Conservation (phyloP, 1,139 yeast species). For the Sugiyamaella japonica region DNA sequence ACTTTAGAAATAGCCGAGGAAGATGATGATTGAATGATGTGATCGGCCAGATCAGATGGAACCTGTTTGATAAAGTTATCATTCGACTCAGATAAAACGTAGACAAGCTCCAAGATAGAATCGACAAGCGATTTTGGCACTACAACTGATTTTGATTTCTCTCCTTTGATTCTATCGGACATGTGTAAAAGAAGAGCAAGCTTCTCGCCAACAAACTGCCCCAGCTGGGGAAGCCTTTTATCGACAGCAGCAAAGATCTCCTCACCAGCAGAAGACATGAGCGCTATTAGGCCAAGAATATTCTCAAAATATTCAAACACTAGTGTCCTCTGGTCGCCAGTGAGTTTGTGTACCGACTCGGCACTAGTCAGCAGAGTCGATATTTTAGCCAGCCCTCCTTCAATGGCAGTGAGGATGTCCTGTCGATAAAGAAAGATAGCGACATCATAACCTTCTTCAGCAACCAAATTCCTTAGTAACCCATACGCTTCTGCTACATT, state of each 20-base stretch:
- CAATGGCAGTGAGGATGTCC: conserved; percentile 66
- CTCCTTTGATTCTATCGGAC: background rate
- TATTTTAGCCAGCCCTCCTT: conserved; percentile 52
- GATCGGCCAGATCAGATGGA: conserved; percentile 18
- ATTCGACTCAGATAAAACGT: conserved; percentile 33
- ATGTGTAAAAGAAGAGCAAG: background rate
- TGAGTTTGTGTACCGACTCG: conserved; percentile 34
- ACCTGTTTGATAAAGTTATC: conserved; percentile 26
- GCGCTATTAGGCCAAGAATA: conserved; percentile 64
- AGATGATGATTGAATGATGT: conserved; percentile 17
- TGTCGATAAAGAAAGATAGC: conserved; percentile 75
- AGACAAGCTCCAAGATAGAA: conserved; percentile 29
- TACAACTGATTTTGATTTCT: background rate
- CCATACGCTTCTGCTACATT: conserved; percentile 80
- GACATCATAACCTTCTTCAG: conserved; percentile 89
- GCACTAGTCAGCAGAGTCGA: conserved; percentile 27
- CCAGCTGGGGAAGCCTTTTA: conserved; percentile 39
- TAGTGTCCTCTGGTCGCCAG: conserved; percentile 49
- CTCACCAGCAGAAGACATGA: conserved; percentile 64
- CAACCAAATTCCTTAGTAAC: conserved; percentile 69
- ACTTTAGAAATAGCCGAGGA: conserved; percentile 28
- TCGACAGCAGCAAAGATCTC: conserved; percentile 57
- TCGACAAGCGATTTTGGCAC: conserved; percentile 21
- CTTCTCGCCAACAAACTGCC: conserved; percentile 24
- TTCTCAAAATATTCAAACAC: conserved; percentile 73